A percentile compares a stretch with the other conserved stretches of the same genome.
phyloP scores from a whole-genome alignment of 352 stramenopile species.

The Globisporangium yorkense region DNA sequence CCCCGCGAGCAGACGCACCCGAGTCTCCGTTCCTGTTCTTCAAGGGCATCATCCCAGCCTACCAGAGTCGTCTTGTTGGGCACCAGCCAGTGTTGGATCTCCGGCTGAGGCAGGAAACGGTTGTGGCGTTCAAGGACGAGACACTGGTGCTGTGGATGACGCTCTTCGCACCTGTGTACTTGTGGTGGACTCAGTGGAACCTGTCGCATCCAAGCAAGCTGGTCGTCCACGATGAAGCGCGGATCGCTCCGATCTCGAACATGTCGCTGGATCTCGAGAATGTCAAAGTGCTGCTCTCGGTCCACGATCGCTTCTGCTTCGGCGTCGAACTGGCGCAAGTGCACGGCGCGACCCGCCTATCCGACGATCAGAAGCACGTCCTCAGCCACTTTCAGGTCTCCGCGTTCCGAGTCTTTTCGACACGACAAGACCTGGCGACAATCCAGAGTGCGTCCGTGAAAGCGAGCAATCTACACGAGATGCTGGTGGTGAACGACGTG shows the following conservation, averaged over 20 bases:
- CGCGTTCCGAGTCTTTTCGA: constrained; percentile 32
- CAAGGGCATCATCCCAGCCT: constrained; percentile 66
- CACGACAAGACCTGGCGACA: constrained; percentile 17
- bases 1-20: constrained; percentile 2
- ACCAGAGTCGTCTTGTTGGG: constrained; percentile 74
- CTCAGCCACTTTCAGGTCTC: constrained; percentile 27
- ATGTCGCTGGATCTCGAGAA: constrained; percentile 40
- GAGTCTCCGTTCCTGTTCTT: constrained; percentile 37
- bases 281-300: constrained; percentile 46
- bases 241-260: constrained; percentile 64
- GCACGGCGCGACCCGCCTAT: constrained; percentile 20
- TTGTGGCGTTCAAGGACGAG: constrained; percentile 67
- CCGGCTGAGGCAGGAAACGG: constrained; percentile 36
- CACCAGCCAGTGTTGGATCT: constrained; percentile 59
- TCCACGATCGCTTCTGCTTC: constrained; percentile 60
- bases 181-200: constrained; percentile 86
- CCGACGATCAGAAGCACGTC: constrained; percentile 25
- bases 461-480: constrained; percentile 30
- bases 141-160: constrained; percentile 74
- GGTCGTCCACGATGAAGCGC: constrained; percentile 33
- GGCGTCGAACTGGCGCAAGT: constrained; percentile 34
- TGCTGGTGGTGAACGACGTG: constrained; percentile 25
- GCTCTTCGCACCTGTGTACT: constrained; percentile 68
- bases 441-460: constrained; percentile 24
- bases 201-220: constrained; percentile 58